Evolutionary conservation across 2,329 filamentous ascomycete genomes (phyloP), one percentile per base, ranked within the genome.

Genomic region (Ceratocystis diversiconidia): DNA sequence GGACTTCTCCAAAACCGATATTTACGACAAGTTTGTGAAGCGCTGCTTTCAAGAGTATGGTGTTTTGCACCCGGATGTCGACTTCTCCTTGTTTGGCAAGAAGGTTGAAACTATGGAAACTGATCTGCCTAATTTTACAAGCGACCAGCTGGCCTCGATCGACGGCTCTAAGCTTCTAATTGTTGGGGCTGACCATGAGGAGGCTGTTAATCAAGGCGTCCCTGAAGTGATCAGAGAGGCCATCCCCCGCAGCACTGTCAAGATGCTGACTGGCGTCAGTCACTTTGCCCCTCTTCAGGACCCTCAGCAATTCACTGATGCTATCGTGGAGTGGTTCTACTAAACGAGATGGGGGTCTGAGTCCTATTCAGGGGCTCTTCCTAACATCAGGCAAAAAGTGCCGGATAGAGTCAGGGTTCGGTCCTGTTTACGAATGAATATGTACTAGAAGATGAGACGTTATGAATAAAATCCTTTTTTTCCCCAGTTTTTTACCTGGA

Each of bases 201-300:
- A 78, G 72, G 76, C 75, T 1, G 72, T 78, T n/a, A 76, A 75
- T 60, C 67, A 71, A 28, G 72, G 72, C 52, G 75, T 76, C 0
- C 73, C 75, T 0, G 68, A 65, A 1, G 72, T 72, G 68, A 68
- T 78, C 64, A 70, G 75, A 65, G 68, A 68, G 10, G 72, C 74
- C 41, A 76, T 78, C 61, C 68, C 70, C n/a, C 73, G 73, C 2
- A 78, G 76, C 66, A 70, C 71, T 63, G 65, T 75, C 57, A 69
- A 72, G 46, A 75, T 73, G 6, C 68, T 78, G 67, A 71, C 67
- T 1, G 72, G 71, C 1, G 76, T 77, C 5, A 77, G 76, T 67
- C 76, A 78, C 67, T 78, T 78, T 69, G 76, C 76, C 44, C 76
- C 76, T 1, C 43, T 77, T 17, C 76, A 78, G 68, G 73, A 78